phyloP scores from a whole-genome alignment of 192 early-diverging fungal genomes.

The Pilobolus umbonatus region DNA sequence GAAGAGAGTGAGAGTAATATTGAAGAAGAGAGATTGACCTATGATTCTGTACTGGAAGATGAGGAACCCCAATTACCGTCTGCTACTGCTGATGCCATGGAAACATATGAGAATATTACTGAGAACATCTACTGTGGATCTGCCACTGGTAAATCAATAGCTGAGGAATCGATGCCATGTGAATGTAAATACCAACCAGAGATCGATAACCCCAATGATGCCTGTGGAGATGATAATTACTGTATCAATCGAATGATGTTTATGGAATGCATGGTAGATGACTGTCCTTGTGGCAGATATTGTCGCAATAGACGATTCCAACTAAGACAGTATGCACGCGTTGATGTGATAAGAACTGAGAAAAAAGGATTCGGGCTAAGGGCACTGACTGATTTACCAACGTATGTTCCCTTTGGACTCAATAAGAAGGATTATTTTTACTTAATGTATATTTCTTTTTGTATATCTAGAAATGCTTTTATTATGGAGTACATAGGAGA shows the following conservation, averaged over 20 bases:
- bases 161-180: conserved; percentile 72
- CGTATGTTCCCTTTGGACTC: conserved; percentile 37
- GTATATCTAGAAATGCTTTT: conserved; percentile 64
- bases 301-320: conserved; percentile 94
- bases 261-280: conserved; percentile 86
- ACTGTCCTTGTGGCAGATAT: conserved; percentile 82
- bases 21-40: neutral
- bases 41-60: neutral
- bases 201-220: conserved; percentile 52
- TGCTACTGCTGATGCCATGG: conserved; percentile 46
- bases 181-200: conserved; percentile 71
- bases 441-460: neutral
- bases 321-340: conserved; percentile 73
- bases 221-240: conserved; percentile 83
- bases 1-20: neutral
- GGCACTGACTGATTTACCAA: conserved; percentile 56
- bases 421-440: neutral
- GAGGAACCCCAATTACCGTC: conserved; percentile 22
- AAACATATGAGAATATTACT: conserved; percentile 61
- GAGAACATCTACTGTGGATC: conserved; percentile 67
- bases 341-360: conserved; percentile 85
- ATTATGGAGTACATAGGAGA: conserved; percentile 99
- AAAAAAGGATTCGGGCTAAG: conserved; percentile 94
- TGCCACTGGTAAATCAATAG: conserved; percentile 63
- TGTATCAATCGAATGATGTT: conserved; percentile 93